Conservation (phyloP, 2,329 filamentous ascomycete species). For the Paraphaeosphaeria minitans region DNA sequence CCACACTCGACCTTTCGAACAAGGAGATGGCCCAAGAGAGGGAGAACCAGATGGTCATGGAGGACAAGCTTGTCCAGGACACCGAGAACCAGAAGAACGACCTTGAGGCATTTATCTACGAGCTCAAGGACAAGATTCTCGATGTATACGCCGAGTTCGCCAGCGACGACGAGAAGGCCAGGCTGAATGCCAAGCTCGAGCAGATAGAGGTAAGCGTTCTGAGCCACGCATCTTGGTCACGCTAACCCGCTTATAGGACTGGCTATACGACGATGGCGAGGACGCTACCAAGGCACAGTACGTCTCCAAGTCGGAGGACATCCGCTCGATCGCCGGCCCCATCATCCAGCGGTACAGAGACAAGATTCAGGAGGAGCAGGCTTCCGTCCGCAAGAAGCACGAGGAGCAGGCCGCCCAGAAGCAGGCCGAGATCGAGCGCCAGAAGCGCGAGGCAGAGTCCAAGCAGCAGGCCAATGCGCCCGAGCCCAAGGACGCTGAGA, state of each 20-base stretch:
- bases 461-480: slow-evolving; percentile 59
- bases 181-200: slow-evolving; percentile 82
- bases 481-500: slow-evolving; percentile 56
- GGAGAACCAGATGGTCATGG: slow-evolving; percentile 91
- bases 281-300: slow-evolving; percentile 94
- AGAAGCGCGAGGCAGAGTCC: slow-evolving; percentile 76
- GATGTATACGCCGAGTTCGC: slow-evolving; percentile 88
- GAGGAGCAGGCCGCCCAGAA: slow-evolving; percentile 69
- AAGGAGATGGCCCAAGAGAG: slow-evolving; percentile 77
- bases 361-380: slow-evolving; percentile 86
- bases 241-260: slow-evolving; percentile 68
- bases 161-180: slow-evolving; percentile 89
- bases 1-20: slow-evolving; percentile 71
- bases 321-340: slow-evolving; percentile 86
- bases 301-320: slow-evolving; percentile 93
- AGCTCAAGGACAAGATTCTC: slow-evolving; percentile 92
- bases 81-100: slow-evolving; percentile 99
- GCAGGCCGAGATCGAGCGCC: slow-evolving; percentile 71
- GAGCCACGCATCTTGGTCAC: neutral
- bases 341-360: slow-evolving; percentile 95
- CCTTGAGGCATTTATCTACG: slow-evolving; percentile 96
- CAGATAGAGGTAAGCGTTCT: slow-evolving; percentile 74
- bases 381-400: slow-evolving; percentile 68
- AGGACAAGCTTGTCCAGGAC: slow-evolving; percentile 97
- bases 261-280: slow-evolving; percentile 97